phyloP scores from a whole-genome alignment of 305 asterid species.

The Fraxinus greggii region DNA sequence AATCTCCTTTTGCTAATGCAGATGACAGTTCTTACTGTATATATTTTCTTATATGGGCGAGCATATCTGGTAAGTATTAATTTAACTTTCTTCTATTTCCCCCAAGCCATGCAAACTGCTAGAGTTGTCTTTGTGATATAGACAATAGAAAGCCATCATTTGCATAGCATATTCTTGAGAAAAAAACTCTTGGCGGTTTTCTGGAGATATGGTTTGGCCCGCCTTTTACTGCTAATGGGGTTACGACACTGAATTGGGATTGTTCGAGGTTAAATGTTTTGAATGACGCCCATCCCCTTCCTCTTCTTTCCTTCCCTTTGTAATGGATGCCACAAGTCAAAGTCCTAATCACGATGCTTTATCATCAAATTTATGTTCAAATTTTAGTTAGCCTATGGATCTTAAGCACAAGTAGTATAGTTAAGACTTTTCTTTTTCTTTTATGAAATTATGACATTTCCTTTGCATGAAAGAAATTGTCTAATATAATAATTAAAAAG shows the following conservation, averaged over 20 bases:
- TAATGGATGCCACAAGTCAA: neutral
- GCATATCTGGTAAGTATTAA: conserved; percentile 80
- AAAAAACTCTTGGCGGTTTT: neutral
- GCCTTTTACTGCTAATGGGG: conserved; percentile 8
- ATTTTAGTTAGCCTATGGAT: neutral
- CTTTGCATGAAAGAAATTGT: neutral
- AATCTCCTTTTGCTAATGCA: conserved; percentile 42
- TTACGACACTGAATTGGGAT: neutral
- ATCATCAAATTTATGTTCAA: neutral
- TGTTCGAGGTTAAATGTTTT: neutral
- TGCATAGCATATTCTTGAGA: neutral
- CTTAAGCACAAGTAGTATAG: neutral
- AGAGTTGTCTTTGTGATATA: conserved; percentile 4
- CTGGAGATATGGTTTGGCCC: neutral
- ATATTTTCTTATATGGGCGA: conserved; percentile 90
- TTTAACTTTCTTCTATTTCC: conserved; percentile 7
- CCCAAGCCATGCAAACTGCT: neutral
- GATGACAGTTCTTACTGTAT: conserved; percentile 98
- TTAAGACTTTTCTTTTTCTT: neutral
- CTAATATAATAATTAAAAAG: neutral
- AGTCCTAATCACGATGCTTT: neutral
- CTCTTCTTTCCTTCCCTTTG: neutral
- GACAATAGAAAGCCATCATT: neutral
- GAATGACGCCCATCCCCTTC: neutral
- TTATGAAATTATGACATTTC: neutral